Conservation (phyloP, 257 asterid species). For the Primulina huaijiensis region DNA sequence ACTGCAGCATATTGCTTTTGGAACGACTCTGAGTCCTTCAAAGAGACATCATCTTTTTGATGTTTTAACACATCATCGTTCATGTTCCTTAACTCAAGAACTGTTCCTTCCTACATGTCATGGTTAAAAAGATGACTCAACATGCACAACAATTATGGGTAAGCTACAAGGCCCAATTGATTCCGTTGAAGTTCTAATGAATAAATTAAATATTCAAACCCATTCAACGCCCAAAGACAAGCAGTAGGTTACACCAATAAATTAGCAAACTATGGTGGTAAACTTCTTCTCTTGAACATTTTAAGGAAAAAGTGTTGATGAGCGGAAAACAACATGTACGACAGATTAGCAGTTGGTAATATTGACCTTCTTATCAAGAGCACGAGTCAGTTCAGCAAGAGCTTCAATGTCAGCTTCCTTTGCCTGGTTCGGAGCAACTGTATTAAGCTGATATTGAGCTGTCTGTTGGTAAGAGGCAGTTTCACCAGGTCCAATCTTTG, state of each 20-base stretch:
- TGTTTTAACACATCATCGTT: slow-evolving; percentile 65
- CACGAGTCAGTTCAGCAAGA: slow-evolving; percentile 45
- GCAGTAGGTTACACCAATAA: neutral
- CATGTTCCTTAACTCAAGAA: slow-evolving; percentile 73
- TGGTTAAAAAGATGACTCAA: slow-evolving; percentile 33
- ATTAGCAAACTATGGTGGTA: neutral
- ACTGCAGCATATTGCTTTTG: slow-evolving; percentile 82
- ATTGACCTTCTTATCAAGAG: slow-evolving; percentile 51
- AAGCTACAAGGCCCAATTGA: slow-evolving; percentile 19
- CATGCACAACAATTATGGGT: neutral
- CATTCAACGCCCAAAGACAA: neutral
- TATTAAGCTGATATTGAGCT: slow-evolving; percentile 30
- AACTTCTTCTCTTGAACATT: neutral
- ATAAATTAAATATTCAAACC: neutral
- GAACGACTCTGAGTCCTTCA: slow-evolving; percentile 72
- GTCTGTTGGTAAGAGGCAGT: slow-evolving; percentile 25
- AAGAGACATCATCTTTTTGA: slow-evolving; percentile 47
- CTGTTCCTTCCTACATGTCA: slow-evolving; percentile 69
- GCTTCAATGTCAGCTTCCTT: slow-evolving; percentile 52
- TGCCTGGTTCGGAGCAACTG: slow-evolving; percentile 38
- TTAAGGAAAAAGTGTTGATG: neutral
- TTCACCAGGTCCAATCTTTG: slow-evolving; percentile 26
- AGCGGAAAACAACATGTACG: neutral
- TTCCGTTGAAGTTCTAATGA: neutral
- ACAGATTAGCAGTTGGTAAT: neutral